Conservation (phyloP, 75 land plant species). For the Azolla pinnata region DNA sequence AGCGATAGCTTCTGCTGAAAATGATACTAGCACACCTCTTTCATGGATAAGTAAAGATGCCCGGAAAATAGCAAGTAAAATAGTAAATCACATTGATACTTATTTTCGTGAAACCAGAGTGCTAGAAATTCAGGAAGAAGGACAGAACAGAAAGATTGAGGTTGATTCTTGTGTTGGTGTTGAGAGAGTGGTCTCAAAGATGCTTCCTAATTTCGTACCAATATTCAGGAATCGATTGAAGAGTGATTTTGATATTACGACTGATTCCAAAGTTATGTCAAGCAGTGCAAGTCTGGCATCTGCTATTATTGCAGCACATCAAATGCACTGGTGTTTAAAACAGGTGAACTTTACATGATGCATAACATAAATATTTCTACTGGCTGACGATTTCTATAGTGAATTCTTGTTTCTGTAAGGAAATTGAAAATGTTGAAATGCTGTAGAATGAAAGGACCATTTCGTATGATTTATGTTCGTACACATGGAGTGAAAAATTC, state of each 20-base stretch:
- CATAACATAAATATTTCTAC: too few relatives aligned
- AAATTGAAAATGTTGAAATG: too few relatives aligned
- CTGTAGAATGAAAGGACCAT: too few relatives aligned
- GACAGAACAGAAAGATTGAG: conserved; percentile 5
- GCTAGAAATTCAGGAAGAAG: conserved; percentile 4
- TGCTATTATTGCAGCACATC: conserved; percentile 60
- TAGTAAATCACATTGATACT: conserved; percentile 15
- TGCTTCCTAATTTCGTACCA: conserved; percentile 38
- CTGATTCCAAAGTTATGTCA: conserved; percentile 22
- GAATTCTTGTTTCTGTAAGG: too few relatives aligned
- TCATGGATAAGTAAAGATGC: conserved; percentile 36
- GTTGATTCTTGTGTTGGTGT: conserved; percentile 7
- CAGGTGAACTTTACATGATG: too few relatives aligned
- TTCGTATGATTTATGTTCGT: too few relatives aligned
- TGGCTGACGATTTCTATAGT: too few relatives aligned
- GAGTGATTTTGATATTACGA: conserved; percentile 30
- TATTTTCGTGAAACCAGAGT: not conserved
- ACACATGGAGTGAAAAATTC: too few relatives aligned
- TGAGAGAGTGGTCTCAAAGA: conserved; percentile 20
- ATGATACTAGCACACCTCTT: conserved; percentile 10
- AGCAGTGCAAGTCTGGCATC: conserved; percentile 38
- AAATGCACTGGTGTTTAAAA: conserved; percentile 56
- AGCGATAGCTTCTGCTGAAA: conserved; percentile 34
- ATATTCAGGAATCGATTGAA: conserved; percentile 43
- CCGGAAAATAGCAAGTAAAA: conserved; percentile 15